phyloP scores from a whole-genome alignment of 176 grass and related monocot species.

The Rhynchospora pubera region DNA sequence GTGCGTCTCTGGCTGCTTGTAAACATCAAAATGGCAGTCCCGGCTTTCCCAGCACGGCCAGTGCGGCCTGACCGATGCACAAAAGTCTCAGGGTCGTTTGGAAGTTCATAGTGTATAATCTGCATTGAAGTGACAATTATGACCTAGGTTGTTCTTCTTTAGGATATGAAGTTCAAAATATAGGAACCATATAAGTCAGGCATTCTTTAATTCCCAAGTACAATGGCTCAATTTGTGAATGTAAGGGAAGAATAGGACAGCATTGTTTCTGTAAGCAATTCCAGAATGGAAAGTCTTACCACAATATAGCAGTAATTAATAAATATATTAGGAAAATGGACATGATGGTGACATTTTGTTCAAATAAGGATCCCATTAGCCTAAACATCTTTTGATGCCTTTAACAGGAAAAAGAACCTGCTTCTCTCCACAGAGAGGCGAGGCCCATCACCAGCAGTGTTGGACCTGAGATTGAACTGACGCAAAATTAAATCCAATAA shows the following conservation, averaged over 20 bases:
- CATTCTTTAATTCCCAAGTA: not conserved
- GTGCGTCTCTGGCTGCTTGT: constrained; percentile 86
- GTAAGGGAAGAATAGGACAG: not conserved
- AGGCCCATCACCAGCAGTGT: too few relatives aligned
- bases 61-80: constrained; percentile 98
- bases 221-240: not conserved
- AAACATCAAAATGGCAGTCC: constrained; percentile 93
- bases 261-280: not conserved
- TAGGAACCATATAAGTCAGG: not conserved
- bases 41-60: constrained; percentile 91
- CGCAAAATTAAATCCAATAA: not conserved
- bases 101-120: constrained; percentile 97
- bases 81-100: constrained; percentile 97
- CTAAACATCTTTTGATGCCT: too few relatives aligned
- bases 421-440: too few relatives aligned
- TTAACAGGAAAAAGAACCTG: too few relatives aligned
- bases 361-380: too few relatives aligned
- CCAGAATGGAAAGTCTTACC: not conserved
- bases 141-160: not conserved
- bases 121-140: constrained; percentile 31
- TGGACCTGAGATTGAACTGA: not conserved
- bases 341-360: not conserved
- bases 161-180: not conserved
- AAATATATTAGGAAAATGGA: not conserved
- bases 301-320: not conserved